Evolutionary conservation across 2,329 filamentous ascomycete species (phyloP), one percentile per base, ranked within the genome.

Genomic region (Escovopsis sp.): DNA sequence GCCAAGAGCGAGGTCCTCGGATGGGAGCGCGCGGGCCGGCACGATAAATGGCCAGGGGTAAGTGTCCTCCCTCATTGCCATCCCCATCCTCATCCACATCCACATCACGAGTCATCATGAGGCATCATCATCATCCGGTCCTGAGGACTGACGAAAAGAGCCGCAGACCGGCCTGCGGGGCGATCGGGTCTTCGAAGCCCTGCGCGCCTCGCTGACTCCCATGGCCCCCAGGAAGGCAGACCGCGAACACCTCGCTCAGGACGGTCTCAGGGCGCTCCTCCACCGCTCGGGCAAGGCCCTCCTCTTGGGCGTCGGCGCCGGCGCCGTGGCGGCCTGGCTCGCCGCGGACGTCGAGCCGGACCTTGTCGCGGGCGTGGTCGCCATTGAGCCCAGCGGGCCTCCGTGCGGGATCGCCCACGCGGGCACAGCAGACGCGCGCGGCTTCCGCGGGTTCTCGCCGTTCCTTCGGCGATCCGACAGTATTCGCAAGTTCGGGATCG

Each of bases 311-410:
- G 68, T 77, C 46, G 71, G 67, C 1, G 63, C 71, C 13, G 67
- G 68, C 4, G 64, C 65, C 1, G 58, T 58, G 10, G 62, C 64
- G 44, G 63, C 59, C 8, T 72, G 63, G 64, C 57, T 68, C 8
- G 59, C 68, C 8, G 67, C 65, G 2, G 73, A 79, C 47, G 53
- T 56, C 2, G 52, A 62, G 4, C 71, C 73, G 0, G 48, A 64
- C 0, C 55, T 68, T 0, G 65, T 76, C 2, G 63, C 62, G 15
- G 65, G 57, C 1, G 62, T 75, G 15, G 53, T 78, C 2, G 60
- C 65, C 1, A 46, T 78, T 11, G 74, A 77, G 48, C 72, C 72
- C 0, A 52, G 58, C 4, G 72, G 72, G 0, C 72, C 72, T 1
- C 72, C 71, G 0, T 74, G 69, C 48, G 59, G 57, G 10, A 49